Conservation (phyloP, 2,329 filamentous ascomycete genomes). For the Trichoderma koningiopsis region DNA sequence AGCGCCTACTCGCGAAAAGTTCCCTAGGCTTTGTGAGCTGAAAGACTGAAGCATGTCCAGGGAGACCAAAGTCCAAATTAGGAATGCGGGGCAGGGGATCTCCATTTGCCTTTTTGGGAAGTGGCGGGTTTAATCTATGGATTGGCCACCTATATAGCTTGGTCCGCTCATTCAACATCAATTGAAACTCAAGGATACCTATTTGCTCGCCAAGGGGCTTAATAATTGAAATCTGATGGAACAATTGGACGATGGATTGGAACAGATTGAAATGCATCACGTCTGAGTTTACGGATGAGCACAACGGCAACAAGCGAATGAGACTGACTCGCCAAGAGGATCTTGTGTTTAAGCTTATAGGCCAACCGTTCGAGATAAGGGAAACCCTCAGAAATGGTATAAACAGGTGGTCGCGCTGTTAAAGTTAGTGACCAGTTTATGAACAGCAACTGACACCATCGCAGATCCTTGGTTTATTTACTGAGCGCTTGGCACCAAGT, state of each 20-base stretch:
- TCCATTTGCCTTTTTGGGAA: not conserved
- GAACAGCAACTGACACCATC: not conserved
- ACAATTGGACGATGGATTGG: not conserved
- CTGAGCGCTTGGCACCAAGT: not conserved
- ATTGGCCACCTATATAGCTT: no score
- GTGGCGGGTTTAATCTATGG: not conserved
- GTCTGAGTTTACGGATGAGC: not conserved
- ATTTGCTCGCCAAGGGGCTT: not conserved
- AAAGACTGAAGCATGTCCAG: not conserved
- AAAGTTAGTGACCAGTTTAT: not conserved
- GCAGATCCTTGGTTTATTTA: not conserved
- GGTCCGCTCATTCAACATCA: not conserved
- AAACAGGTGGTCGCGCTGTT: not conserved
- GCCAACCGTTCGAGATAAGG: not conserved
- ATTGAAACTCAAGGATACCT: not conserved
- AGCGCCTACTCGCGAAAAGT: not conserved
- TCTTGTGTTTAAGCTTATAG: not conserved
- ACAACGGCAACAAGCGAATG: not conserved
- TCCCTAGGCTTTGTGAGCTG: not conserved
- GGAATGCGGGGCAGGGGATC: not conserved
- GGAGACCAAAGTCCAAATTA: not conserved
- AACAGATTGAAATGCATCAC: not conserved
- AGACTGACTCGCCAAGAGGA: not conserved
- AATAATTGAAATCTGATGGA: not conserved
- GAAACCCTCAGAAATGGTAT: not conserved